Evolutionary conservation across 805 yeast genomes (phyloP), one percentile per base, ranked within the genome.

Genomic region (Monosporozyma yasuniensis): DNA sequence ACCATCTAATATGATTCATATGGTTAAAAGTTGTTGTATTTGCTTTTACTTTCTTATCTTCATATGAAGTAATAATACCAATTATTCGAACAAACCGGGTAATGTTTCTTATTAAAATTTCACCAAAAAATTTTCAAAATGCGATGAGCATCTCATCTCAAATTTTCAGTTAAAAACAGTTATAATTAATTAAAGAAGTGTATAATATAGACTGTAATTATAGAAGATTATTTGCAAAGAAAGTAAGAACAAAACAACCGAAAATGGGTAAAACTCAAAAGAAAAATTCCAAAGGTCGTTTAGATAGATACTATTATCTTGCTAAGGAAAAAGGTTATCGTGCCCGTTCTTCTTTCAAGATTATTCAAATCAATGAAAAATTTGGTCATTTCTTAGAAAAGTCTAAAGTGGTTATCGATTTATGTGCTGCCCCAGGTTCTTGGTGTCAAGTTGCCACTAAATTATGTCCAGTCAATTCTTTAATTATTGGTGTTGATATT

Each of bases 361-460:
- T 93, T 59, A 76, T 93, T 52, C 99, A 93, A 68, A 87, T 93
- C 53, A 93, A 93, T 71, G 96, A 93, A 65, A 93, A 93, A 67
- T 93, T 81, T 74, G 97, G 97, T 34, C 96, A 90, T 69, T 93
- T 93, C 66, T 72, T 90, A 48, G 96, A 90, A 60, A 86, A 87
- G 64, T 87, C 96, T 18, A 93, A 88, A 67, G 98, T 93, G 42
- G 96, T 93, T 42, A 87, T 93, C 47, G 99, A 93, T 77, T 75
- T 93, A 60, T 93, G 99, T 83, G 98, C 98, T 48, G 99, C 99
- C 10, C 98, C 98, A 41, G 99, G 99, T 50, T 88, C 97, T 3
- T 93, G 99, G 99, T 93, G 99, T 77, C 99, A 93, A 72, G 98
- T 93, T 42, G 99, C 99, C 0, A 81, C 96, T 1, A 86, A 89